Percentiles rank a stretch among this genome's conserved stretches.
phyloP scores from a whole-genome alignment of 2,329 filamentous ascomycete genomes.

The Blastomyces emzantsi region DNA sequence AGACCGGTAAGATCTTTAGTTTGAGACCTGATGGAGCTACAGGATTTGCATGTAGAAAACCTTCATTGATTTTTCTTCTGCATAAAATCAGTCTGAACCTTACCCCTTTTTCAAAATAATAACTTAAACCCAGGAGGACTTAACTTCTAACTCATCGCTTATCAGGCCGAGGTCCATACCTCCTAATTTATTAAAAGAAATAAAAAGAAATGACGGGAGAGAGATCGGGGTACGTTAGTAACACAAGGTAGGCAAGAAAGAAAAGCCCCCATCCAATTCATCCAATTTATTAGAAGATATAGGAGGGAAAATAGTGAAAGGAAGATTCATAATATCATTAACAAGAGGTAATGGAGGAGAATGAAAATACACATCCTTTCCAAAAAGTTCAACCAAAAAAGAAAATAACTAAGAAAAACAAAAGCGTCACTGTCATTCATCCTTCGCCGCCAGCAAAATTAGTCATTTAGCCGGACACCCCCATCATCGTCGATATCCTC shows the following conservation, averaged over 20 bases:
- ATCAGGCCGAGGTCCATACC: no score
- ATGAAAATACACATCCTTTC: no score
- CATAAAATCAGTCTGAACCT: not conserved
- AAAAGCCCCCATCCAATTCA: no score
- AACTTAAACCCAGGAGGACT: not conserved
- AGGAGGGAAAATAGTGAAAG: not conserved
- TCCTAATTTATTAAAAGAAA: not conserved
- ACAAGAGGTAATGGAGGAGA: no score
- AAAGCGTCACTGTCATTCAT: not conserved
- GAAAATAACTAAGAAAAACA: not conserved
- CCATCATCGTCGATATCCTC: slow-evolving; percentile 5
- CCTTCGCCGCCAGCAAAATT: not conserved
- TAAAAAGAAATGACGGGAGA: no score
- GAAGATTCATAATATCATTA: not conserved
- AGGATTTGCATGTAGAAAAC: not conserved
- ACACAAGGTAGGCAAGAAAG: no score
- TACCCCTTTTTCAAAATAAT: not conserved
- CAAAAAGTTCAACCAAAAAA: not conserved
- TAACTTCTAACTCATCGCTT: not conserved
- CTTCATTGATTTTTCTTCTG: not conserved
- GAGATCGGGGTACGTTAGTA: not conserved
- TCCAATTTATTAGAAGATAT: no score
- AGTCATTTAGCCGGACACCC: not conserved
- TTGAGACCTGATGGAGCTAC: not conserved
- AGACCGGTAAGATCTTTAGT: not conserved